A percentile compares a stretch with the other conserved stretches of the same genome.
These are phyloP conservation scores for Striga asiatica DNA, from an alignment of 257 asterid species.

Conservation along the genomic window DNA sequence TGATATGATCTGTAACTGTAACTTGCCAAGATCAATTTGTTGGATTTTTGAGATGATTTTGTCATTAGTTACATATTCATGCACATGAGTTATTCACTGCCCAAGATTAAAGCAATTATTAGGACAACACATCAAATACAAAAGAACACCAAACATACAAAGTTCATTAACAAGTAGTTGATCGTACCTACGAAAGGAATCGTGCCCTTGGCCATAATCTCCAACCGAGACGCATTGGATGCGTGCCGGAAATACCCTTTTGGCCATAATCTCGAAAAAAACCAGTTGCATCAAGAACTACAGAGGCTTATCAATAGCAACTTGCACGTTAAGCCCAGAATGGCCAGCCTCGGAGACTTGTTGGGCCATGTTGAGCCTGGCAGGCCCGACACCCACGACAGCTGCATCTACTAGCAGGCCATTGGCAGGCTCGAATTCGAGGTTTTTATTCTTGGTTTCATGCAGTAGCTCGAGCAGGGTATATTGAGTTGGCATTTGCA, in stretches of 20 bases:
- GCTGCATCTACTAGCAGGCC: slow-evolving; percentile 74
- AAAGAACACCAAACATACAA: background rate
- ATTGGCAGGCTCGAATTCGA: slow-evolving; percentile 79
- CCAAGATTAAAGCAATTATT: too few relatives aligned
- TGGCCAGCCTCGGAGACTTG: slow-evolving; percentile 95
- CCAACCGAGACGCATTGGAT: slow-evolving; percentile 71
- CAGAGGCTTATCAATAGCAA: slow-evolving; percentile 71
- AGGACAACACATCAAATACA: too few relatives aligned
- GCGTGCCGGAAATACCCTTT: slow-evolving; percentile 74
- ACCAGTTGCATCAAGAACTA: slow-evolving; percentile 98
- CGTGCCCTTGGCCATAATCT: slow-evolving; percentile 90
- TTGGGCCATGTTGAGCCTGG: slow-evolving; percentile 97
- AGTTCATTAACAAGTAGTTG: slow-evolving; percentile 55
- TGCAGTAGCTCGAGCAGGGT: slow-evolving; percentile 88
- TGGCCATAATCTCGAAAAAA: slow-evolving; percentile 73
- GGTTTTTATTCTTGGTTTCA: slow-evolving; percentile 81
- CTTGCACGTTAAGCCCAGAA: slow-evolving; percentile 72
- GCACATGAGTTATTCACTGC: too few relatives aligned
- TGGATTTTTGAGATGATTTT: too few relatives aligned
- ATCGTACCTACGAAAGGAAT: slow-evolving; percentile 67
- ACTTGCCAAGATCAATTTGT: too few relatives aligned
- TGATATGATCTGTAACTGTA: too few relatives aligned
- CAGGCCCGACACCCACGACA: slow-evolving; percentile 97
- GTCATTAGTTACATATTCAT: too few relatives aligned
- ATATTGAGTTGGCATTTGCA: slow-evolving; percentile 45